These are phyloP conservation scores for Euphorbia tirucalli DNA, from an alignment of 345 rosid genomes.

Conservation along the genomic window DNA sequence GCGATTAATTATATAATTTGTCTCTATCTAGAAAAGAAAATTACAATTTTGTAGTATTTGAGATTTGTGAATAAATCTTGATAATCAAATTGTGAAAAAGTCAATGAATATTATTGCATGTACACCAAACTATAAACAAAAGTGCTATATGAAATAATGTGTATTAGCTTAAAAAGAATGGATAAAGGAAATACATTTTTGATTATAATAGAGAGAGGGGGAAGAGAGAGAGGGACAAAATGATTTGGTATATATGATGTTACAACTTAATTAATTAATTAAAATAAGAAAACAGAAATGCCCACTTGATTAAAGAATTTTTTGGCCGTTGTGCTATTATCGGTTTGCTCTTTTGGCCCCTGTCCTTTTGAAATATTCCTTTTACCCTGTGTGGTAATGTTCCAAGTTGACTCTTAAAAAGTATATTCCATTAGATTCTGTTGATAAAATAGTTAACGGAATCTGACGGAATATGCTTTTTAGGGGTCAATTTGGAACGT, in stretches of 20 bases:
- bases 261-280: conserved; percentile 16
- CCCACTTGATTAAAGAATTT: no score
- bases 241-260: conserved; percentile 26
- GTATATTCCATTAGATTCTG: no score
- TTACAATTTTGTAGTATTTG: neutral
- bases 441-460: no score
- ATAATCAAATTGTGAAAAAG: neutral
- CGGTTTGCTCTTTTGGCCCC: no score
- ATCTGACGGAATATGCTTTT: no score
- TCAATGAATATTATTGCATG: neutral
- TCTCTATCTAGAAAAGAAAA: neutral
- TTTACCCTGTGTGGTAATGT: conserved; percentile 6
- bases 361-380: no score
- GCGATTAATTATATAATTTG: no score
- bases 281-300: conserved; percentile 4
- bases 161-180: conserved; percentile 22
- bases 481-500: no score
- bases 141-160: neutral
- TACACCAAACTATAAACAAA: neutral
- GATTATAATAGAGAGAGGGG: conserved; percentile 11
- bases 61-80: neutral
- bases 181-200: conserved; percentile 3
- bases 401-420: conserved; percentile 26
- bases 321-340: no score
- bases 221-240: conserved; percentile 16